Percentiles rank a stretch among this genome's conserved stretches.
phyloP scores from a whole-genome alignment of 306 rosid species.

The Alnus rubra region DNA sequence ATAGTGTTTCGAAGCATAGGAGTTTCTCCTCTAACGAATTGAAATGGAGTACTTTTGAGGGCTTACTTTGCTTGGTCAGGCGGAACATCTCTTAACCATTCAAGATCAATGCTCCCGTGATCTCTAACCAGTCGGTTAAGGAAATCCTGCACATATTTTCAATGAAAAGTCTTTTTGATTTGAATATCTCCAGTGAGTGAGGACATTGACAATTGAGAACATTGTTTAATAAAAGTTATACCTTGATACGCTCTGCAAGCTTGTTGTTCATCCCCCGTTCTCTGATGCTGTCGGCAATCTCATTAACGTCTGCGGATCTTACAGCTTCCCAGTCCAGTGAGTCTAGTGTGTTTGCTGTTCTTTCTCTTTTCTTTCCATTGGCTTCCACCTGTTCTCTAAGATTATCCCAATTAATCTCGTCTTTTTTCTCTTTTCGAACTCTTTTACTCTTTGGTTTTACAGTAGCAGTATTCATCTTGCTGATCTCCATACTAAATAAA shows the following conservation, averaged over 20 bases:
- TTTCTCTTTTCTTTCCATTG: slow-evolving; percentile 61
- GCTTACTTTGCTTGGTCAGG: slow-evolving; percentile 97
- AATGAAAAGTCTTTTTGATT: slow-evolving; percentile 29
- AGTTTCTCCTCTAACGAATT: slow-evolving; percentile 26
- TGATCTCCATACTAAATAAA: slow-evolving; percentile 38
- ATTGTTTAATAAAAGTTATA: slow-evolving; percentile 28
- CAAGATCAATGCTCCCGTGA: slow-evolving; percentile 82
- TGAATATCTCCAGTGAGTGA: slow-evolving; percentile 24
- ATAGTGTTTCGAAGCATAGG: slow-evolving; percentile 14
- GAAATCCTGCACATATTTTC: slow-evolving; percentile 65
- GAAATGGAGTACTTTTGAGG: slow-evolving; percentile 22
- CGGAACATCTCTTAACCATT: slow-evolving; percentile 97
- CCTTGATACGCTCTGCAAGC: slow-evolving; percentile 93
- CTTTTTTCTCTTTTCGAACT: slow-evolving; percentile 52
- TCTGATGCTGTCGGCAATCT: slow-evolving; percentile 75
- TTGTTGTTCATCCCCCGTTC: slow-evolving; percentile 96
- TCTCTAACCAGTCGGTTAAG: slow-evolving; percentile 82
- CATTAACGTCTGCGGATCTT: slow-evolving; percentile 72
- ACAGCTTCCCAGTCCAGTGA: slow-evolving; percentile 97
- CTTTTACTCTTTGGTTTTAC: slow-evolving; percentile 44
- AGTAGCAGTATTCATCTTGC: slow-evolving; percentile 48
- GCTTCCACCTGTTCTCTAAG: slow-evolving; percentile 62
- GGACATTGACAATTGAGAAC: slow-evolving; percentile 9
- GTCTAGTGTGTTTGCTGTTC: slow-evolving; percentile 68
- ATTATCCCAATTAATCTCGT: slow-evolving; percentile 66